Percentiles rank a stretch among this genome's conserved stretches.
Evolutionary conservation across 306 rosid genomes (phyloP).

Genomic region (Cajanus cajan): DNA sequence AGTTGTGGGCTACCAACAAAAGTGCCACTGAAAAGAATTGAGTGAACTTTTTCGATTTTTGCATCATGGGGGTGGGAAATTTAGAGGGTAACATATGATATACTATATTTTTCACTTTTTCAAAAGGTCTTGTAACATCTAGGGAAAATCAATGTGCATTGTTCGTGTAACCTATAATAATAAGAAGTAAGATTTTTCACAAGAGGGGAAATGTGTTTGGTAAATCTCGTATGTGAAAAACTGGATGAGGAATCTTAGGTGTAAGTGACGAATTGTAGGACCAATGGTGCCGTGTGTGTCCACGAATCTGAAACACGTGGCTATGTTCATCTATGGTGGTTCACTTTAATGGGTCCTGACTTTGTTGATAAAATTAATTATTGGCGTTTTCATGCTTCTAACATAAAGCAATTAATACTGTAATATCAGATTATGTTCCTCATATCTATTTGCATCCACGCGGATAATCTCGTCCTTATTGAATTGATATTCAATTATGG

Average conservation of each 20-base stretch:
- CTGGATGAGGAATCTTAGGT: slow-evolving; percentile 29
- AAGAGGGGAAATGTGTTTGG: slow-evolving; percentile 37
- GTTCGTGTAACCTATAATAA: slow-evolving; percentile 61
- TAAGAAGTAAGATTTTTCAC: slow-evolving; percentile 54
- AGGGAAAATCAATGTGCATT: slow-evolving; percentile 59
- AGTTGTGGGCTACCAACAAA: slow-evolving; percentile 73
- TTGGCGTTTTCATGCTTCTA: slow-evolving; percentile 30
- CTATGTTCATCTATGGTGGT: slow-evolving; percentile 41
- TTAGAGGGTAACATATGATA: slow-evolving; percentile 48
- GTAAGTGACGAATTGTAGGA: slow-evolving; percentile 49
- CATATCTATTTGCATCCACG: slow-evolving; percentile 8
- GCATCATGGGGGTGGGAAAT: slow-evolving; percentile 40
- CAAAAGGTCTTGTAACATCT: slow-evolving; percentile 52
- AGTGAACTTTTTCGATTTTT: slow-evolving; percentile 46
- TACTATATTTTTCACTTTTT: slow-evolving; percentile 34
- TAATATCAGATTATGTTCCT: slow-evolving; percentile 27
- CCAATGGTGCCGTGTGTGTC: slow-evolving; percentile 49
- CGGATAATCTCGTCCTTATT: slow-evolving; percentile 23
- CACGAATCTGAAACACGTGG: slow-evolving; percentile 43
- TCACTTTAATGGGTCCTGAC: slow-evolving; percentile 44
- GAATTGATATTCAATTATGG: slow-evolving; percentile 6
- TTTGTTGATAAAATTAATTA: slow-evolving; percentile 24
- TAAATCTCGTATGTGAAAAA: slow-evolving; percentile 13
- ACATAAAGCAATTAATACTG: slow-evolving; percentile 26
- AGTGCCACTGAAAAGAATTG: slow-evolving; percentile 63